Evolutionary conservation across 495 filamentous ascomycete genomes (phyloP).

Genomic region (Penicillium paradoxum): DNA sequence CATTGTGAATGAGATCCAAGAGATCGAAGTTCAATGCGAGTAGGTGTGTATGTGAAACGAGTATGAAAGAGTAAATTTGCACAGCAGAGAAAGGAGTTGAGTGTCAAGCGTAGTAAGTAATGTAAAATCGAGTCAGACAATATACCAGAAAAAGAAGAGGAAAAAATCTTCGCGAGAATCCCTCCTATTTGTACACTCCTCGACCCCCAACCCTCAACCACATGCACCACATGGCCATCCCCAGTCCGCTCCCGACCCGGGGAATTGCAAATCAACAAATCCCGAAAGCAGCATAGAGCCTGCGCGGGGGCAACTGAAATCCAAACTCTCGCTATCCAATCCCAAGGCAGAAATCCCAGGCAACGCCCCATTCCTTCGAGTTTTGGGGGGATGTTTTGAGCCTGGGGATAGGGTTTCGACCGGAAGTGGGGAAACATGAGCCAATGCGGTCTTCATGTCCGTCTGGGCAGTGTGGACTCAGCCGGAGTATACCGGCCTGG

Average conservation of each 20-base stretch:
- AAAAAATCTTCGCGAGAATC: constrained; percentile 2
- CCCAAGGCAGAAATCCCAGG: background rate
- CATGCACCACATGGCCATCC: constrained; percentile 3
- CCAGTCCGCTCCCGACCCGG: background rate
- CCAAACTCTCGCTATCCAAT: background rate
- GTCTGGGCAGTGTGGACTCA: background rate
- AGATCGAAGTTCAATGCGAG: background rate
- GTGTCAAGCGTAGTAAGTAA: background rate
- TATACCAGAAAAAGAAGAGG: constrained; percentile 3
- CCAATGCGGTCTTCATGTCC: background rate
- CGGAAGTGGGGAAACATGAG: background rate
- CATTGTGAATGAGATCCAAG: constrained; percentile 20
- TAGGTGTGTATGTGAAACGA: background rate
- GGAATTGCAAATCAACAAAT: constrained; percentile 1
- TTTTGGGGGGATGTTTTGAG: background rate
- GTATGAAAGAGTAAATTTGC: background rate
- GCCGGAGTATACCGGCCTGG: background rate
- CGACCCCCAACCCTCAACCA: constrained; percentile 8
- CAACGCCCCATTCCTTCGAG: background rate
- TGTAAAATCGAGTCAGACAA: background rate
- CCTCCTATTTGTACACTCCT: constrained; percentile 14
- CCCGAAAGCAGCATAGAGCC: constrained; percentile 12
- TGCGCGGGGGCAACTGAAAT: background rate
- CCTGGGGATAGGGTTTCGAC: constrained; percentile 4
- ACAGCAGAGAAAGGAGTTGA: background rate